Evolutionary conservation across 192 early-diverging fungal species (phyloP), one percentile per base, ranked within the genome.

Genomic region (Paraglomus occultum): DNA sequence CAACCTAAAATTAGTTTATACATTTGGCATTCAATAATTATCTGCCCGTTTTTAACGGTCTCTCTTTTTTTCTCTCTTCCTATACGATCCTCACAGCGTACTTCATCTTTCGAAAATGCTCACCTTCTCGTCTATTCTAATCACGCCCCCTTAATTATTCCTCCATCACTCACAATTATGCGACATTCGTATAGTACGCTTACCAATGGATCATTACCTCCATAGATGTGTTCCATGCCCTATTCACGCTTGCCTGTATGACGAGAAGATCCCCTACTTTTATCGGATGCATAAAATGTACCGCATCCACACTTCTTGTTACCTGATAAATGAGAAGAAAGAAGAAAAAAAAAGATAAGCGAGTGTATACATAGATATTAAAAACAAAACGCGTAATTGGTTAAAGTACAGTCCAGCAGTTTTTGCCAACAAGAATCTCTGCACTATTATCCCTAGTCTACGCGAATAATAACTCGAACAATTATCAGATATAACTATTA

Each of bases 191-290:
- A 31, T 31, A 31, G 3, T 31, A 31, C 31, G 31, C 31, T 31
- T 31, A 31, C 31, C 31, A 31, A 31, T 31, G 31, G 3, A 31
- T 31, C 31, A 15, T 18, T 54, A 67, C 65, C 73, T 91, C 89
- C 88, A 91, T 90, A 1, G 86, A 88, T 0, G 86, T 87, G 23
- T 83, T 83, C 89, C 89, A 91, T 0, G 84, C 77, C 53, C 80
- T 77, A 52, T 91, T 91, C 22, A 90, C 85, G n/a, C 69, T 74
- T 12, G 89, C 87, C 51, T 82, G 82, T 38, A 90, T 76, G 9
- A 80, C 83, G n/a, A 84, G 64, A 64, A 90, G 82, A 60, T 90
- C 83, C 42, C 88, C 83, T 2, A 82, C 74, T 72, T 77, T 81
- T 17, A 90, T 79, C 5, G 87, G 89, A 46, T 79, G 70, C 15